phyloP scores from a whole-genome alignment of 805 yeast genomes.

The Cyberlindnera mrakii region DNA sequence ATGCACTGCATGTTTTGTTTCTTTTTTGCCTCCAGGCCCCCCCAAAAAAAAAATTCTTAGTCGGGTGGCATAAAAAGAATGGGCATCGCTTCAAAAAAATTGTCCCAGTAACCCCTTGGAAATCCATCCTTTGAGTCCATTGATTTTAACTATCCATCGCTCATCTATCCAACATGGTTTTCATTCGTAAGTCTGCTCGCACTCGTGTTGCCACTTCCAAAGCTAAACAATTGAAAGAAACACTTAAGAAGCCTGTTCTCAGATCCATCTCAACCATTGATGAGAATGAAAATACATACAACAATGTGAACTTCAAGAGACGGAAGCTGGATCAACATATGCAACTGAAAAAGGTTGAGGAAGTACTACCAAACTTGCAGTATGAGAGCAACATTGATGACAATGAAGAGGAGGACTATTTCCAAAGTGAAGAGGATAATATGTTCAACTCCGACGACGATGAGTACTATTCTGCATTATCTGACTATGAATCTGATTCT shows the following conservation, averaged over 20 bases:
- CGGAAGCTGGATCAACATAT: constrained; percentile 13
- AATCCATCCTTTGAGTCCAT: neutral
- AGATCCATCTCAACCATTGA: constrained; percentile 25
- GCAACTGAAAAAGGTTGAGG: constrained; percentile 2
- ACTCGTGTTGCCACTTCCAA: constrained; percentile 18
- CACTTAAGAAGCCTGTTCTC: constrained; percentile 19
- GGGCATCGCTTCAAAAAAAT: constrained; percentile 24
- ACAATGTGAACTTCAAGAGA: constrained; percentile 22
- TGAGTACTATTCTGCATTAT: constrained; percentile 21
- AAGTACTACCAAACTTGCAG: neutral
- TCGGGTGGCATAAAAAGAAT: neutral
- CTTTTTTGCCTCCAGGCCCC: constrained; percentile 1
- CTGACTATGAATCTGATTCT: constrained; percentile 20
- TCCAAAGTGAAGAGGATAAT: constrained; percentile 17
- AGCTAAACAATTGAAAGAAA: constrained; percentile 23
- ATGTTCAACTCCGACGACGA: constrained; percentile 23
- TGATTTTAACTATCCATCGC: neutral
- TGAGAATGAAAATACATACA: constrained; percentile 24
- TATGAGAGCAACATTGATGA: constrained; percentile 7
- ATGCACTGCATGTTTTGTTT: constrained; percentile 24
- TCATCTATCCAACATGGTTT: constrained; percentile 10
- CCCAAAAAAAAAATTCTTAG: constrained; percentile 5
- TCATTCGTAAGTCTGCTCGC: constrained; percentile 26
- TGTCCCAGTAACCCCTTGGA: constrained; percentile 17
- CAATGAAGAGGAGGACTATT: constrained; percentile 15